Percentiles rank a stretch among this genome's conserved stretches.
These are phyloP conservation scores for Monosporascus cannonballus DNA, from an alignment of 2,329 filamentous ascomycete species.

Conservation along the genomic window DNA sequence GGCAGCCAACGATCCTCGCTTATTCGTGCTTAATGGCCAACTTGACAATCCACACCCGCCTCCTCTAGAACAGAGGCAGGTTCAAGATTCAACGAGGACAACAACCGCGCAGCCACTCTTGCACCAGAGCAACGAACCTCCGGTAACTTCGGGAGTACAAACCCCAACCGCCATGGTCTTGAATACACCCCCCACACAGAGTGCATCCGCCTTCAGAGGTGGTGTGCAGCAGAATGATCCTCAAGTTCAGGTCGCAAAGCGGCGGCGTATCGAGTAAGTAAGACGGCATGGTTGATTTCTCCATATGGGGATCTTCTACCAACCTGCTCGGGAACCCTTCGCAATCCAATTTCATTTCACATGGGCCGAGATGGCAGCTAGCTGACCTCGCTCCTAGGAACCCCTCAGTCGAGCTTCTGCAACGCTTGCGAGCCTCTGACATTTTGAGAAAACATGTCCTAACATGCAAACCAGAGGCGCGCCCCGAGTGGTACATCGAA, in stretches of 20 bases:
- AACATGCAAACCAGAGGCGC: constrained; percentile 9
- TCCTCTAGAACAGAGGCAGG: constrained; percentile 1
- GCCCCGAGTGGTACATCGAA: constrained; percentile 30
- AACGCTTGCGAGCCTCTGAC: constrained; percentile 6
- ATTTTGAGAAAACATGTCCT: constrained; percentile 8
- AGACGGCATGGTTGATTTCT: background rate
- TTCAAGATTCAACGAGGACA: constrained; percentile 4
- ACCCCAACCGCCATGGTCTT: constrained; percentile 14
- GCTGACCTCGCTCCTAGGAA: constrained; percentile 8
- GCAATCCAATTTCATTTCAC: background rate
- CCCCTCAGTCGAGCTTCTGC: constrained; percentile 11
- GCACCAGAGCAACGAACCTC: constrained; percentile 6
- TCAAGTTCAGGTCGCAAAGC: constrained; percentile 17
- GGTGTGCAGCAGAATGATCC: constrained; percentile 4
- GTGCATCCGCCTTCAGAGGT: constrained; percentile 2
- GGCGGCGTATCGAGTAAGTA: constrained; percentile 20
- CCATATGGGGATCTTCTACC: too few species aligned
- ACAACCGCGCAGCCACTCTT: constrained; percentile 5
- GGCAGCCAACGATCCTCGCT: constrained; percentile 20
- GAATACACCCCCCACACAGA: constrained; percentile 20
- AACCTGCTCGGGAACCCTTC: too few species aligned
- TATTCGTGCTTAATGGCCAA: constrained; percentile 8
- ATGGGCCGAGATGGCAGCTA: background rate
- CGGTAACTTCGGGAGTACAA: constrained; percentile 4
- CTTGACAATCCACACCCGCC: constrained; percentile 8